Evolutionary conservation across 257 asterid genomes (phyloP).

Genomic region (Verbascum thapsus): DNA sequence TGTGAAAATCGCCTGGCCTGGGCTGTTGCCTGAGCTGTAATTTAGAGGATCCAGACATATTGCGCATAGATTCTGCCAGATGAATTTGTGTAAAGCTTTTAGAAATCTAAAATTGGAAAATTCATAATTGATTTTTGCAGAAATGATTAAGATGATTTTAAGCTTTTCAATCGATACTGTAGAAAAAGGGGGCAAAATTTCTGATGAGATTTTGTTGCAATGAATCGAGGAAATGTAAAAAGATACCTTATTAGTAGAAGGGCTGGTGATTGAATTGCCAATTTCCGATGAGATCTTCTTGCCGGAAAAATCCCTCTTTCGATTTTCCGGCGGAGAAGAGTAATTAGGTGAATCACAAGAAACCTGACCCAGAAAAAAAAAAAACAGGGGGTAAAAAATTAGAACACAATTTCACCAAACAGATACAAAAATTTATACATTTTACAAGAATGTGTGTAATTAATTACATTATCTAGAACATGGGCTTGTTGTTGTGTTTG

Average conservation of each 20-base stretch:
- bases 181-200: too few relatives aligned
- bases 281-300: conserved; percentile 39
- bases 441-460: too few relatives aligned
- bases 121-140: too few relatives aligned
- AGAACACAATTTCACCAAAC: too few relatives aligned
- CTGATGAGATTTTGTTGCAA: too few relatives aligned
- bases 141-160: too few relatives aligned
- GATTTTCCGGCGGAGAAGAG: conserved; percentile 39
- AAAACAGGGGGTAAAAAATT: too few relatives aligned
- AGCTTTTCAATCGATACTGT: too few relatives aligned
- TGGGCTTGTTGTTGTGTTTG: conserved; percentile 40
- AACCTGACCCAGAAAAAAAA: too few relatives aligned
- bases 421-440: too few relatives aligned
- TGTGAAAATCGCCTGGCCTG: conserved; percentile 86
- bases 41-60: conserved; percentile 79
- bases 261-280: conserved; percentile 41
- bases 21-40: conserved; percentile 66
- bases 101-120: conserved; percentile 8
- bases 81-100: conserved; percentile 16
- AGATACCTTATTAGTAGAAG: conserved; percentile 62
- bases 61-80: conserved; percentile 69
- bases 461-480: conserved; percentile 35
- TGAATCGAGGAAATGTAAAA: neutral
- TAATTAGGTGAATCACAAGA: conserved; percentile 43
- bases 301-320: conserved; percentile 35